phyloP scores from a whole-genome alignment of 2,329 filamentous ascomycete species.

The Botrytis fragariae region DNA sequence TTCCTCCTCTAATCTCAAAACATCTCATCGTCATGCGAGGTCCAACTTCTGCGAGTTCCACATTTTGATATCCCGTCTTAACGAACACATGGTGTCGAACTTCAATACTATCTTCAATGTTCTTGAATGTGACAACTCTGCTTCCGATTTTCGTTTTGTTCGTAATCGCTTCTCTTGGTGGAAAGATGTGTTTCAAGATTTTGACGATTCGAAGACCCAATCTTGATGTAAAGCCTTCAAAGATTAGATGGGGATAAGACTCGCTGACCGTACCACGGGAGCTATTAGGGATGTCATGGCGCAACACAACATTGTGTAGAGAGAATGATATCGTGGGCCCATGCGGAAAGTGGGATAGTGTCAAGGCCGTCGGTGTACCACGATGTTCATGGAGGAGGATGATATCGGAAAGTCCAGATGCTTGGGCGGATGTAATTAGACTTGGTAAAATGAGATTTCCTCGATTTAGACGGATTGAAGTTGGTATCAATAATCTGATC shows the following conservation, averaged over 20 bases:
- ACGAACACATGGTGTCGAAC: conserved; percentile 94
- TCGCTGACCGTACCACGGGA: conserved; percentile 86
- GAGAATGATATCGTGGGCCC: conserved; percentile 86
- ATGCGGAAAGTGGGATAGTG: conserved; percentile 82
- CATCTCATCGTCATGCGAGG: conserved; percentile 96
- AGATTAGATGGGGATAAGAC: conserved; percentile 90
- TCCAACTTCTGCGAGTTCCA: conserved; percentile 85
- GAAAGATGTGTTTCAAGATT: conserved; percentile 91
- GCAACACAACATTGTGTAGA: conserved; percentile 86
- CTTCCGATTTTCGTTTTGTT: conserved; percentile 75
- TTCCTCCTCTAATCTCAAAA: conserved; percentile 90
- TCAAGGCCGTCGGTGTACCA: conserved; percentile 86
- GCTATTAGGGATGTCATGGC: conserved; percentile 88
- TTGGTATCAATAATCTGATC: conserved; percentile 78
- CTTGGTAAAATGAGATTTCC: conserved; percentile 87
- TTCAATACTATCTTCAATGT: conserved; percentile 90
- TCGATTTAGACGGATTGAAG: conserved; percentile 82
- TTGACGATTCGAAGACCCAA: conserved; percentile 82
- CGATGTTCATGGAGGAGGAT: conserved; percentile 88
- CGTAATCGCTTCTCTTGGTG: conserved; percentile 75
- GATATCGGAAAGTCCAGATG: conserved; percentile 78
- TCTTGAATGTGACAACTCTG: conserved; percentile 89
- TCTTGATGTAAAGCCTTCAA: conserved; percentile 84
- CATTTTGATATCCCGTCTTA: conserved; percentile 82
- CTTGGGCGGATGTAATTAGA: conserved; percentile 76